Conservation (phyloP, 2,329 filamentous ascomycete genomes). For the Pseudogymnoascus destructans region DNA sequence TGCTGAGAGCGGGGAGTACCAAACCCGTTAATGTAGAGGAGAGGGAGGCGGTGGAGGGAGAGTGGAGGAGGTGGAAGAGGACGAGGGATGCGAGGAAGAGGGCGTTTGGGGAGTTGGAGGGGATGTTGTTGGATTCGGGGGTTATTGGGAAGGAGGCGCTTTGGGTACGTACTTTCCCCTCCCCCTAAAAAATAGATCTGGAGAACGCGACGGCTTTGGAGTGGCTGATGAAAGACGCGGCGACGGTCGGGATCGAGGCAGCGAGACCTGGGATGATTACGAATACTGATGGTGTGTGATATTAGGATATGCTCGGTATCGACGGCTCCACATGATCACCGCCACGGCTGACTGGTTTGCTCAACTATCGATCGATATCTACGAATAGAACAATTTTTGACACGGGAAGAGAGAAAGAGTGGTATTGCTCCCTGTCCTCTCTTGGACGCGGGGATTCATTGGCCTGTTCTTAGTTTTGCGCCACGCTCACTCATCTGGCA, state of each 20-base stretch:
- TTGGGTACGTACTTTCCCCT: constrained; percentile 29
- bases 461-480: neutral
- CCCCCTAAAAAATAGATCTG: neutral
- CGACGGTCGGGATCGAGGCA: neutral
- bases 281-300: neutral
- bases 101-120: constrained; percentile 24
- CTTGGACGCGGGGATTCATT: neutral
- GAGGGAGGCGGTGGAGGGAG: constrained; percentile 32
- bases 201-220: neutral
- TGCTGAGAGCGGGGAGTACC: constrained; percentile 28
- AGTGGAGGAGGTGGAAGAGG: constrained; percentile 33
- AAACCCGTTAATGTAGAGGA: constrained; percentile 37
- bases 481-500: neutral
- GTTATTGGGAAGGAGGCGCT: constrained; percentile 33
- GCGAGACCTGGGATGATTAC: neutral
- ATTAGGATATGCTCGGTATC: constrained; percentile 7
- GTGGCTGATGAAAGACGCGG: neutral
- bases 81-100: constrained; percentile 23
- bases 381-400: neutral
- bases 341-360: neutral
- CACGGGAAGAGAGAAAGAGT: neutral
- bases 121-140: constrained; percentile 31
- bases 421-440: neutral
- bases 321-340: neutral
- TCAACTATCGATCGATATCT: neutral